A percentile compares a stretch with the other conserved stretches of the same genome.
Conservation (phyloP, 2,329 filamentous ascomycete species). For the Ciborinia camelliae region DNA sequence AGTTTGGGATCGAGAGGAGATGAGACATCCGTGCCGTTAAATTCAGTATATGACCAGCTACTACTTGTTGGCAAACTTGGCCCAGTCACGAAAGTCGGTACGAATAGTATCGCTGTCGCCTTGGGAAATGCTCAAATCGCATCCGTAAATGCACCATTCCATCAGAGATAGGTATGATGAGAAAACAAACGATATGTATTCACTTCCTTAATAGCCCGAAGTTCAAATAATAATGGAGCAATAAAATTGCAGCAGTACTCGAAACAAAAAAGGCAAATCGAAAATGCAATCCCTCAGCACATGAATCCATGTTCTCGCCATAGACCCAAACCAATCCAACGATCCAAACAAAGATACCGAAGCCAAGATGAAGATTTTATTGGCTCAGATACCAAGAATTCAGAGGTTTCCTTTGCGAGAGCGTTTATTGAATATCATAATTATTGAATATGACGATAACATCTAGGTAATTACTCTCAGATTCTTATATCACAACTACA, state of each 20-base stretch:
- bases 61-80: slow-evolving; percentile 65
- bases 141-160: too few species aligned
- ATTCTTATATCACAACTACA: background rate
- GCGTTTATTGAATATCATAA: too few species aligned
- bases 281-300: background rate
- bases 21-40: slow-evolving; percentile 23
- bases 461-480: too few species aligned
- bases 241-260: background rate
- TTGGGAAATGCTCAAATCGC: slow-evolving; percentile 73
- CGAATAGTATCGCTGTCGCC: slow-evolving; percentile 63
- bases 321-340: background rate
- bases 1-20: slow-evolving; percentile 46
- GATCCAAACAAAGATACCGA: background rate
- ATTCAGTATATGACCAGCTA: slow-evolving; percentile 39
- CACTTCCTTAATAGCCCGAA: too few species aligned
- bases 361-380: too few species aligned
- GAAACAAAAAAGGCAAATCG: background rate
- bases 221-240: too few species aligned
- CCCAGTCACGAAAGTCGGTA: slow-evolving; percentile 60
- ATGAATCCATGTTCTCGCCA: background rate
- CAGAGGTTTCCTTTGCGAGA: too few species aligned
- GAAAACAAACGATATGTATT: too few species aligned
- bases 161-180: too few species aligned
- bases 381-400: too few species aligned
- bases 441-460: too few species aligned